Evolutionary conservation across 805 yeast species (phyloP).

Genomic region (Yamadazyma kitorensis): DNA sequence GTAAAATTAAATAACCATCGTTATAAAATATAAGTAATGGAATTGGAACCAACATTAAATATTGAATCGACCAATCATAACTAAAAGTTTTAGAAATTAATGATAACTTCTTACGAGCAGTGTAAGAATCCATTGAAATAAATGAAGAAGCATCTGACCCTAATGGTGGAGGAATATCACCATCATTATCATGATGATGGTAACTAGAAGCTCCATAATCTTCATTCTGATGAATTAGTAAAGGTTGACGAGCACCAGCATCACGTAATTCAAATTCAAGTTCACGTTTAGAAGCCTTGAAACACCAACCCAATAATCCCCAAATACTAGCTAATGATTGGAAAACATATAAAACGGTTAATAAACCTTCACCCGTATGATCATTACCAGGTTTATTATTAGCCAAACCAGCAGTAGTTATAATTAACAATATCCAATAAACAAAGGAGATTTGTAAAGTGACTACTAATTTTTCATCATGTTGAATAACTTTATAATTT

Average conservation of each 20-base stretch:
- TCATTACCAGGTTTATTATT: constrained; percentile 40
- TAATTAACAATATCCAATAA: constrained; percentile 55
- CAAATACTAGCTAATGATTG: constrained; percentile 47
- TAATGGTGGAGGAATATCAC: constrained; percentile 5
- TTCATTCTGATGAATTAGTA: constrained; percentile 18
- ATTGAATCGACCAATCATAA: constrained; percentile 83
- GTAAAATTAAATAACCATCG: constrained; percentile 53
- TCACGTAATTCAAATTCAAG: constrained; percentile 11
- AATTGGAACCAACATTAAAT: constrained; percentile 63
- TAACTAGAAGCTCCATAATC: constrained; percentile 18
- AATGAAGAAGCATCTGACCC: constrained; percentile 20
- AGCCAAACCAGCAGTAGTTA: constrained; percentile 45
- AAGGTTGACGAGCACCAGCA: constrained; percentile 21
- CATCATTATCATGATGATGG: constrained; percentile 11
- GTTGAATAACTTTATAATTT: constrained; percentile 30
- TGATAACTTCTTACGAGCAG: constrained; percentile 10
- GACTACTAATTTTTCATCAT: constrained; percentile 44
- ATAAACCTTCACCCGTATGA: constrained; percentile 52
- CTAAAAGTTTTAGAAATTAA: constrained; percentile 42
- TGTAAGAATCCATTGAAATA: constrained; percentile 17
- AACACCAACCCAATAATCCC: constrained; percentile 51
- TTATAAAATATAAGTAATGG: constrained; percentile 55
- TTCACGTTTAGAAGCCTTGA: constrained; percentile 16
- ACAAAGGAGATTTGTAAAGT: constrained; percentile 50
- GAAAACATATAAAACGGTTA: constrained; percentile 45